These are phyloP conservation scores for Coniochaeta sp. DNA, from an alignment of 2,329 filamentous ascomycete species.

Conservation along the genomic window DNA sequence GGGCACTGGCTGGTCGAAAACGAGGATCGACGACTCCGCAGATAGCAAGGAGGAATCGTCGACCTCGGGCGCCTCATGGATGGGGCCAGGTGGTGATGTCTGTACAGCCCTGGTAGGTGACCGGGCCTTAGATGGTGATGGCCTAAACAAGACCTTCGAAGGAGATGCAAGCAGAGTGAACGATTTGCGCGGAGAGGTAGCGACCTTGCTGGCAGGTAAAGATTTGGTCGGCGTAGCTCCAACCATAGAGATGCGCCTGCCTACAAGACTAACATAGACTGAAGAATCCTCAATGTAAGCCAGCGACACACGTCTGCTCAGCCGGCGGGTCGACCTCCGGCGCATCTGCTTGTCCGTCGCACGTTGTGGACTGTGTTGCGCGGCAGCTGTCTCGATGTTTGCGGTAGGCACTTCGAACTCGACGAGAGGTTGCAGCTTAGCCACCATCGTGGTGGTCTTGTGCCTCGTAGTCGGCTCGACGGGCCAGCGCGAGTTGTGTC, in stretches of 20 bases:
- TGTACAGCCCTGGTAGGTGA: constrained; percentile 4
- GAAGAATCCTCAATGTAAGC: constrained; percentile 10
- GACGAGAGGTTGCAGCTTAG: constrained; percentile 15
- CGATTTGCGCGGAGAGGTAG: constrained; percentile 14
- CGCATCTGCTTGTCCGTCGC: constrained; percentile 15
- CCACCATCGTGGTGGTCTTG: constrained; percentile 10
- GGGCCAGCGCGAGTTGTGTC: constrained; percentile 24
- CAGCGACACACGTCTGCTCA: constrained; percentile 20
- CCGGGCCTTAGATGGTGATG: constrained; percentile 8
- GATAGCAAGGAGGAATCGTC: neutral
- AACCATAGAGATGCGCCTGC: constrained; percentile 10
- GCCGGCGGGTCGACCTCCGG: constrained; percentile 17
- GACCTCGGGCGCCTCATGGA: neutral
- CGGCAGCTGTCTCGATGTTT: neutral
- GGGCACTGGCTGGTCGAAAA: constrained; percentile 21
- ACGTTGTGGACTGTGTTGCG: constrained; percentile 3
- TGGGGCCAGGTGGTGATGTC: neutral
- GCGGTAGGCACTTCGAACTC: constrained; percentile 2
- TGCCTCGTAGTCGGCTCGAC: constrained; percentile 13
- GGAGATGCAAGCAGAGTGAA: constrained; percentile 21
- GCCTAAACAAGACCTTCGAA: constrained; percentile 12
- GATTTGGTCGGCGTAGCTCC: constrained; percentile 11
- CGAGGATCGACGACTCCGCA: constrained; percentile 11
- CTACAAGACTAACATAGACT: constrained; percentile 10
- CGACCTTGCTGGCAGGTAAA: constrained; percentile 17